Evolutionary conservation across 345 rosid genomes (phyloP).

Genomic region (Euclidium syriacum): DNA sequence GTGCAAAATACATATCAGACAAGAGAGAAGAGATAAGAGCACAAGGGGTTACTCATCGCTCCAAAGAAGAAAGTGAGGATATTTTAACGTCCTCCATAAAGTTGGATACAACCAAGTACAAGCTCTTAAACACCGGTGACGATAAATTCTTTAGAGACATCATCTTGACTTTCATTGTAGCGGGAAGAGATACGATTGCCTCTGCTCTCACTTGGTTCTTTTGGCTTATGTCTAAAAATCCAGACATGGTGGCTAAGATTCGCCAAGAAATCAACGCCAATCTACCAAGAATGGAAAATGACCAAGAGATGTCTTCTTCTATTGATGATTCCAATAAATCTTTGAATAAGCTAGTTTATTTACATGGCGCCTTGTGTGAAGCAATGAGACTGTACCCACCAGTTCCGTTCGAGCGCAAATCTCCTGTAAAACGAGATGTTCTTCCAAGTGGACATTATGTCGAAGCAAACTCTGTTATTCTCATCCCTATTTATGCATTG

Average conservation of each 20-base stretch:
- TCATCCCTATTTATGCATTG: constrained; percentile 10
- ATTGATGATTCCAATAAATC: too few species aligned
- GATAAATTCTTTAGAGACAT: constrained; percentile 38
- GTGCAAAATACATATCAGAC: not conserved
- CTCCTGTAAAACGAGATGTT: not conserved
- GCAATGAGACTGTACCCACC: constrained; percentile 28
- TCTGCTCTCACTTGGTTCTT: too few species aligned
- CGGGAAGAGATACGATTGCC: constrained; percentile 38
- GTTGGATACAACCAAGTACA: not conserved
- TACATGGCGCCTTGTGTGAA: constrained; percentile 28
- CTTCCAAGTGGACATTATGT: constrained; percentile 24
- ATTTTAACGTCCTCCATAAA: constrained; percentile 27
- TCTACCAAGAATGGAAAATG: not conserved
- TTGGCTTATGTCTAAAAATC: constrained; percentile 32
- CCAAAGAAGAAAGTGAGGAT: constrained; percentile 8
- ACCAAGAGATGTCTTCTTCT: not conserved
- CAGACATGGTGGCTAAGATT: constrained; percentile 24
- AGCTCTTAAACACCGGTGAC: too few species aligned
- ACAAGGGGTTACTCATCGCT: not conserved
- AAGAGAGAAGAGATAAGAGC: constrained; percentile 19
- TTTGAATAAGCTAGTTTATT: constrained; percentile 18
- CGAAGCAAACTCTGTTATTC: not conserved
- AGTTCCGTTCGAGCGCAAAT: not conserved
- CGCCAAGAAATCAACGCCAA: not conserved
- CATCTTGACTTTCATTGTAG: constrained; percentile 32